Conservation (phyloP, 768 basidiomycete genomes). For the Pulveroboletus sp. region DNA sequence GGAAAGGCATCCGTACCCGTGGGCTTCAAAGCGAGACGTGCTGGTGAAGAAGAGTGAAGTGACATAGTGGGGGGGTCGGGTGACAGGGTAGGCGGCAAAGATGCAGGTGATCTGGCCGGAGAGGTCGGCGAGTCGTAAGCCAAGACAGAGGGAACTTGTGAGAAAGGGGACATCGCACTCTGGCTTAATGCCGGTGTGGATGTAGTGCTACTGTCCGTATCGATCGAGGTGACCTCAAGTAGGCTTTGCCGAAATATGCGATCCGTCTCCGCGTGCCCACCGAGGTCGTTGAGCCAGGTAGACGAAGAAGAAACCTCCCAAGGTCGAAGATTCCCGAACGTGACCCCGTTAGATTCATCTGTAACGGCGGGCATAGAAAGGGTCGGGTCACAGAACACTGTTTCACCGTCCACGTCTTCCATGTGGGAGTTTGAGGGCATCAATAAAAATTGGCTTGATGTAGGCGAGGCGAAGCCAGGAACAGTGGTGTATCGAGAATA, state of each 20-base stretch:
- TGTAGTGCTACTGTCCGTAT: constrained; percentile 19
- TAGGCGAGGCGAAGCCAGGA: constrained; percentile 23
- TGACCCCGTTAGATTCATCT: constrained; percentile 6
- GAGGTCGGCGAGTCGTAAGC: constrained; percentile 13
- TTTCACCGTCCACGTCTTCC: constrained; percentile 7
- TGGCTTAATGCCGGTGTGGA: constrained; percentile 25
- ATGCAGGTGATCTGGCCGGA: constrained; percentile 13
- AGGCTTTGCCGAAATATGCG: constrained; percentile 27
- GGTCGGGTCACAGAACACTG: constrained; percentile 11
- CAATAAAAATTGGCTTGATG: constrained; percentile 25
- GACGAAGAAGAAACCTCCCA: constrained; percentile 22
- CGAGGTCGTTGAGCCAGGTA: constrained; percentile 33
- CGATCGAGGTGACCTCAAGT: constrained; percentile 9
- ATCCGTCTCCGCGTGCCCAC: constrained; percentile 31
- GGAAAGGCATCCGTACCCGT: constrained; percentile 33
- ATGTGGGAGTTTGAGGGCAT: constrained; percentile 25
- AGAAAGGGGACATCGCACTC: constrained; percentile 20
- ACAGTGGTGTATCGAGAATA: constrained; percentile 7
- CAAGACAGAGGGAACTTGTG: constrained; percentile 15
- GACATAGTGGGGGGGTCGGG: constrained; percentile 13
- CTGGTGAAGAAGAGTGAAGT: constrained; percentile 7
- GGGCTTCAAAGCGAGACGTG: constrained; percentile 21
- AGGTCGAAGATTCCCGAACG: constrained; percentile 15
- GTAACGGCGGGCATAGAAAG: constrained; percentile 6
- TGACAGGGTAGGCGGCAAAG: constrained; percentile 14